Conservation (phyloP, 2,329 filamentous ascomycete species). For the Colletotrichum caudatum region DNA sequence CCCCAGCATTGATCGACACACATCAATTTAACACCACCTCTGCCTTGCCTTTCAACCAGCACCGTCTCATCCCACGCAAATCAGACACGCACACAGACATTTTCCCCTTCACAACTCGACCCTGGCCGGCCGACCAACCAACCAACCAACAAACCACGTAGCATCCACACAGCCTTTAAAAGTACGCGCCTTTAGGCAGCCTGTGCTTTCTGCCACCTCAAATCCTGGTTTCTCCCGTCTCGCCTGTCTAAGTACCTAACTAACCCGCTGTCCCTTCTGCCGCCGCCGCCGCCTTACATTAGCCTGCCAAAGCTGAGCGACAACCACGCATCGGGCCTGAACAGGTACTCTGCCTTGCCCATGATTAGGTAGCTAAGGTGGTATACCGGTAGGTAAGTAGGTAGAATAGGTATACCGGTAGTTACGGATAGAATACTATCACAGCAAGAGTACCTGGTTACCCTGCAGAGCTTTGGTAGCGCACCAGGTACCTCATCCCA, state of each 20-base stretch:
- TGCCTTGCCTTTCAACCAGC: constrained; percentile 1
- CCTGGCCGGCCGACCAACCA: not conserved
- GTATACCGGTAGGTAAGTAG: no score
- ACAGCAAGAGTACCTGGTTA: not conserved
- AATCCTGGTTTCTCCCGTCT: not conserved
- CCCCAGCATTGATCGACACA: not conserved
- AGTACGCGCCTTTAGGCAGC: not conserved
- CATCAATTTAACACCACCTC: not conserved
- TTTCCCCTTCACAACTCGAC: constrained; percentile 3
- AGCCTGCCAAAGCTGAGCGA: constrained; percentile 12
- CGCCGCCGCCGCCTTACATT: constrained; percentile 29
- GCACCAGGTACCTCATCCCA: constrained; percentile 11
- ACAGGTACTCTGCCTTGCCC: not conserved
- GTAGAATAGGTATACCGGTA: not conserved
- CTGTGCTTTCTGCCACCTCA: constrained; percentile 23
- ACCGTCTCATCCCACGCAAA: constrained; percentile 23
- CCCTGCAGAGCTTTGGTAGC: not conserved
- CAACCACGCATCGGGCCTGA: constrained; percentile 9
- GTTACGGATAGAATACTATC: not conserved
- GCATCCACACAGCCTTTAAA: constrained; percentile 7
- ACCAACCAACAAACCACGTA: not conserved
- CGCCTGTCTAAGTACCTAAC: not conserved
- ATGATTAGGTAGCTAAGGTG: not conserved
- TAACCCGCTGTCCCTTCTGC: not conserved
- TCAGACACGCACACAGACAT: constrained; percentile 17